Evolutionary conservation across 805 yeast species (phyloP).

Genomic region (Metschnikowia picachoensis): DNA sequence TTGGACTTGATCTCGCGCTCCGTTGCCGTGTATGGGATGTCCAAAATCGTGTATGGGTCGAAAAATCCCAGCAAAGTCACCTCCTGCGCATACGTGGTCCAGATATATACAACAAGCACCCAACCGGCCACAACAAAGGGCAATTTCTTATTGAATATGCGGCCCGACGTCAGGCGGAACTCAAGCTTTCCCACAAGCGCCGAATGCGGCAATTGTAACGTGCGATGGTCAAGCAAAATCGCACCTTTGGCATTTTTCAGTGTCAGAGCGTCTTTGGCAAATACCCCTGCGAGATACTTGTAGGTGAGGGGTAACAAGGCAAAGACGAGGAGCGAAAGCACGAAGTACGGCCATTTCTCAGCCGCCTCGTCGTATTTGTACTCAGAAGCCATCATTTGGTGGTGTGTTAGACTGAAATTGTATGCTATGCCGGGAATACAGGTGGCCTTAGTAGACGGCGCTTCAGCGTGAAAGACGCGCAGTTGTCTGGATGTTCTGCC

Average conservation of each 20-base stretch:
- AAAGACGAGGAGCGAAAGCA: slow-evolving; percentile 65
- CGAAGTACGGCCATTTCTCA: slow-evolving; percentile 92
- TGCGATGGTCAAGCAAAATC: slow-evolving; percentile 29
- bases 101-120: slow-evolving; percentile 45
- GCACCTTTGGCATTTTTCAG: slow-evolving; percentile 28
- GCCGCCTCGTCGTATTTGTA: slow-evolving; percentile 85
- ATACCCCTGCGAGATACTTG: slow-evolving; percentile 23
- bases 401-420: not conserved
- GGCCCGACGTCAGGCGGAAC: slow-evolving; percentile 26
- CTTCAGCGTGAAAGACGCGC: not conserved
- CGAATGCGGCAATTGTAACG: slow-evolving; percentile 25
- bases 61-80: slow-evolving; percentile 51
- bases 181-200: slow-evolving; percentile 24
- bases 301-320: slow-evolving; percentile 64
- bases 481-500: not conserved
- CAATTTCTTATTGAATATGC: slow-evolving; percentile 37
- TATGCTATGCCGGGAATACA: slow-evolving; percentile 1
- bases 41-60: slow-evolving; percentile 90
- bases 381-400: slow-evolving; percentile 38
- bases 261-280: slow-evolving; percentile 14
- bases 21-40: slow-evolving; percentile 59
- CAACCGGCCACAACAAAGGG: slow-evolving; percentile 51
- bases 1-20: slow-evolving; percentile 77
- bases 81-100: slow-evolving; percentile 37
- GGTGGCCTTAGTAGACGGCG: slow-evolving; percentile 5